phyloP scores from a whole-genome alignment of 306 rosid genomes.

The Hippophae tibetana region DNA sequence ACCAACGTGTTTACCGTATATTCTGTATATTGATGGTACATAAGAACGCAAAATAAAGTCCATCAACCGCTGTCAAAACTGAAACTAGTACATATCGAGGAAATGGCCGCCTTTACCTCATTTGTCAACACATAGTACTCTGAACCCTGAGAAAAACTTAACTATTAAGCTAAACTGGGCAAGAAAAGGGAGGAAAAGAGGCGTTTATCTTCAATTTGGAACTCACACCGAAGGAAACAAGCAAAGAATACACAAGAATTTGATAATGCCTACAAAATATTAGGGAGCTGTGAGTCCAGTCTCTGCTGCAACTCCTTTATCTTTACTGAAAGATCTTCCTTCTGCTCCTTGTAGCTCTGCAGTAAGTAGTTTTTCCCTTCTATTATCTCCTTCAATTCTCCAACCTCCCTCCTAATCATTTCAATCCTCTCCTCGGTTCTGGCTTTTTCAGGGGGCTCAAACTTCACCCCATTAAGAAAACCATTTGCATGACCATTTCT shows the following conservation, averaged over 20 bases:
- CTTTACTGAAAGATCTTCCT: constrained; percentile 60
- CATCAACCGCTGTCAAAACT: too few relatives aligned
- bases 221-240: constrained; percentile 22
- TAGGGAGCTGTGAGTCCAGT: constrained; percentile 85
- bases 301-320: constrained; percentile 78
- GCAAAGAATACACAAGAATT: constrained; percentile 49
- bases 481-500: constrained; percentile 50
- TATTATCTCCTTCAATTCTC: constrained; percentile 80
- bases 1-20: too few relatives aligned
- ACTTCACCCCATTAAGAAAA: constrained; percentile 31
- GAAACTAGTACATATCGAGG: too few relatives aligned
- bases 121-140: too few relatives aligned
- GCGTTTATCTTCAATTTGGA: constrained; percentile 16
- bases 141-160: too few relatives aligned
- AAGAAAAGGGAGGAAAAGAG: constrained; percentile 13
- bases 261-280: constrained; percentile 61
- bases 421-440: constrained; percentile 65
- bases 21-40: too few relatives aligned
- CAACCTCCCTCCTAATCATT: constrained; percentile 71
- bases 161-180: neutral
- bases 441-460: constrained; percentile 25
- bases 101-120: too few relatives aligned
- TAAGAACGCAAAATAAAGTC: too few relatives aligned
- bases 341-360: constrained; percentile 89
- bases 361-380: constrained; percentile 86